Evolutionary conservation across 2,329 filamentous ascomycete genomes (phyloP).

Genomic region (Clarireedia sp.): DNA sequence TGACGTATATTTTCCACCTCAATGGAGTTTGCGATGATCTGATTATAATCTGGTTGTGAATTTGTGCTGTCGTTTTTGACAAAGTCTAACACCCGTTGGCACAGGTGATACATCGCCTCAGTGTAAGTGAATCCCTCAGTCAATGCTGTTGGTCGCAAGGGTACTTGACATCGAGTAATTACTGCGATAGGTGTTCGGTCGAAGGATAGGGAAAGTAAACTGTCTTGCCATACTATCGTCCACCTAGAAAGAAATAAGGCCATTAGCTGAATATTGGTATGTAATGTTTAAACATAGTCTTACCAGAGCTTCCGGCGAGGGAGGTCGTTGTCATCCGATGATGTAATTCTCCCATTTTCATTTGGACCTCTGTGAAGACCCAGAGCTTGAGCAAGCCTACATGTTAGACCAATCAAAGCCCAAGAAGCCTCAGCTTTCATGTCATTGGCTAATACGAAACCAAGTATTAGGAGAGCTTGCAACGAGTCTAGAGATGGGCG

Average conservation of each 20-base stretch:
- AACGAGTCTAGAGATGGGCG: conserved; percentile 58
- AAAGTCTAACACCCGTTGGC: conserved; percentile 46
- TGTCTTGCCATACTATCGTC: conserved; percentile 62
- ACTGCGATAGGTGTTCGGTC: conserved; percentile 57
- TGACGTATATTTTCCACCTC: conserved; percentile 32
- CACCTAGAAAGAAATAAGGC: conserved; percentile 33
- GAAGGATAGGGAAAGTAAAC: conserved; percentile 57
- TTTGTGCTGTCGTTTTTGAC: conserved; percentile 24
- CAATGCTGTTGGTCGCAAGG: conserved; percentile 44
- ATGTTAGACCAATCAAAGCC: conserved; percentile 56
- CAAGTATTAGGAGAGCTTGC: conserved; percentile 53
- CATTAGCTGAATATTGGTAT: neutral
- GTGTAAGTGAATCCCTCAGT: conserved; percentile 49
- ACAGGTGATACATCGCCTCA: conserved; percentile 58
- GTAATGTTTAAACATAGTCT: neutral
- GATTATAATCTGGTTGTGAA: conserved; percentile 26
- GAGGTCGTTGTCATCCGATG: conserved; percentile 25
- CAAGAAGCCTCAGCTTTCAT: conserved; percentile 64
- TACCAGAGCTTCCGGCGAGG: conserved; percentile 28
- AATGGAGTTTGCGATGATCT: conserved; percentile 51
- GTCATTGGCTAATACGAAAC: conserved; percentile 57
- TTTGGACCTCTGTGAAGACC: conserved; percentile 42
- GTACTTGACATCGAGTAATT: conserved; percentile 35
- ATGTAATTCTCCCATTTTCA: conserved; percentile 22
- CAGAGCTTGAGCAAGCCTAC: conserved; percentile 56